Evolutionary conservation across 1,284 basidiomycete species (phyloP).

Genomic region (Rhodotorula sp.): DNA sequence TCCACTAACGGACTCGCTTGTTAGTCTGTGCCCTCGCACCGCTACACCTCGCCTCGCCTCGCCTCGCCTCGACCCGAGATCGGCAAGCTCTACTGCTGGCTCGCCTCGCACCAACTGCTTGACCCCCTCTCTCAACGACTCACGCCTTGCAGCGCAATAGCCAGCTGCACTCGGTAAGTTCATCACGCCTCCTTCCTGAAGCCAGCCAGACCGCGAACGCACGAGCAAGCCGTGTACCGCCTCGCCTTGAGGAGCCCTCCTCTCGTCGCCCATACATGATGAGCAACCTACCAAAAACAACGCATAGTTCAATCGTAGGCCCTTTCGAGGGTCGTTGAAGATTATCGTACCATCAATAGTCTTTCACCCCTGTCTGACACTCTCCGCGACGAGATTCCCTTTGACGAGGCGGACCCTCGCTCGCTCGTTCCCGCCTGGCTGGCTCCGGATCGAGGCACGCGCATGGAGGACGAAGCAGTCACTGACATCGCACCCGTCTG

Average conservation of each 20-base stretch:
- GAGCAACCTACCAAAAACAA: conserved; percentile 5
- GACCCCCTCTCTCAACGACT: no score
- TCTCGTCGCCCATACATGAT: not conserved
- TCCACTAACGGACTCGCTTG: not conserved
- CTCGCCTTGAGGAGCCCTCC: not conserved
- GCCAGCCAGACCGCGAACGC: no score
- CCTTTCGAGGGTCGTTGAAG: not conserved
- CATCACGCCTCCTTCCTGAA: no score
- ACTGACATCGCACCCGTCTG: not conserved
- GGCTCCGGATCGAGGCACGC: not conserved
- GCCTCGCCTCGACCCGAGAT: not conserved
- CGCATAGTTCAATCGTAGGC: conserved; percentile 4
- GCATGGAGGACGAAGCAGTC: not conserved
- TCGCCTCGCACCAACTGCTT: no score
- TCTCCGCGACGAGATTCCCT: no score
- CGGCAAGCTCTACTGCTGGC: no score
- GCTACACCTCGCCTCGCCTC: not conserved
- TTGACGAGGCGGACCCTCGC: no score
- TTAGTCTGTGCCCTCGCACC: not conserved
- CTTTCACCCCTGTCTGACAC: conserved; percentile 12
- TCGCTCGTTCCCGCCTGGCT: not conserved
- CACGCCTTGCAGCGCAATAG: no score
- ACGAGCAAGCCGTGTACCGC: not conserved
- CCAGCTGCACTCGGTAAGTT: no score
- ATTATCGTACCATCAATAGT: conserved; percentile 3